These are phyloP conservation scores for Talaromyces sp. DNA, from an alignment of 2,329 filamentous ascomycete genomes.

Conservation along the genomic window DNA sequence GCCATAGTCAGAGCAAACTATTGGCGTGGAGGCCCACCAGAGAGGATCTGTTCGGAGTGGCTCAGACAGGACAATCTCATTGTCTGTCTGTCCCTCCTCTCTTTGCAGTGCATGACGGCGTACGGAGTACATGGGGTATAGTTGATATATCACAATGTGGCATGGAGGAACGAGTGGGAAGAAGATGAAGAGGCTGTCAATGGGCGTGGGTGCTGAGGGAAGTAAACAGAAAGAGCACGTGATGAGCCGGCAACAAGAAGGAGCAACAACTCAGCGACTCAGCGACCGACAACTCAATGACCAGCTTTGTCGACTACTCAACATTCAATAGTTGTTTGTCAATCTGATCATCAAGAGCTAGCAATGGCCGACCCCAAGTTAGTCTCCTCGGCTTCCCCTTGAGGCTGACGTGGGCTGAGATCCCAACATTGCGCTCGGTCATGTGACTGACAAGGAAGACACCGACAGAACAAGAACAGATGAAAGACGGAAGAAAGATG, in stretches of 20 bases:
- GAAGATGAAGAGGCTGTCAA: neutral
- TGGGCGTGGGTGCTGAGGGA: too few species aligned
- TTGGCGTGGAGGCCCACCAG: neutral
- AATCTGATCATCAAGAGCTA: neutral
- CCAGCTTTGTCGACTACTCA: neutral
- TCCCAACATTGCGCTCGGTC: neutral
- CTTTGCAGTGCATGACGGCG: neutral
- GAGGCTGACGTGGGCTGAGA: too few species aligned
- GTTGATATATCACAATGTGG: neutral
- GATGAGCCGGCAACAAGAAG: neutral
- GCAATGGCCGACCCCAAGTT: neutral
- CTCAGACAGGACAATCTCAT: constrained; percentile 3
- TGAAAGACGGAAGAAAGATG: neutral
- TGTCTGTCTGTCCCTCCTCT: neutral
- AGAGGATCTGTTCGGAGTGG: neutral
- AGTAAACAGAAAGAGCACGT: neutral
- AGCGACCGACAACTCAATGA: neutral
- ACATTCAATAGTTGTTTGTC: neutral
- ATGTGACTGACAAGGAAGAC: constrained; percentile 1
- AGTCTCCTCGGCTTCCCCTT: neutral
- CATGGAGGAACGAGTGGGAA: neutral
- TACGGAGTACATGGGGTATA: neutral
- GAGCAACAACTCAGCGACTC: neutral
- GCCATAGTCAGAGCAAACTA: neutral
- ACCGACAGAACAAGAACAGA: neutral